Evolutionary conservation across 352 stramenopile genomes (phyloP).

Genomic region (Blastocystis sp.): DNA sequence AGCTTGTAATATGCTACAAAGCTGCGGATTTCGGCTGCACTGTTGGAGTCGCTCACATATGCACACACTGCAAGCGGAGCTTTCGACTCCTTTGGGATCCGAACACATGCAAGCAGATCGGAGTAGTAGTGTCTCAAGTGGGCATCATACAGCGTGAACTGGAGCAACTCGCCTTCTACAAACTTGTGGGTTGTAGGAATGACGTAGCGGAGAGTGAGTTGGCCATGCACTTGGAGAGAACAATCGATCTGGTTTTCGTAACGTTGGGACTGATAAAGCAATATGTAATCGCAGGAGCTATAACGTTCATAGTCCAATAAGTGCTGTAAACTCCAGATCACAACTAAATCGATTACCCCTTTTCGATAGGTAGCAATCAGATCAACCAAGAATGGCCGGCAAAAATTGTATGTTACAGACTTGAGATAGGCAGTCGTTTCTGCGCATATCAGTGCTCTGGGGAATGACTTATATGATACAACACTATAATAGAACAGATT

Average conservation of each 20-base stretch:
- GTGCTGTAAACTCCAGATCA: not conserved
- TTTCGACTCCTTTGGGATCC: not conserved
- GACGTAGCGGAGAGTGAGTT: not conserved
- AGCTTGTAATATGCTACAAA: not conserved
- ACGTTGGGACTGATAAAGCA: not conserved
- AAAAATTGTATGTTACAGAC: not conserved
- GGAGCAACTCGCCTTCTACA: not conserved
- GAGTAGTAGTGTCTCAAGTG: not conserved
- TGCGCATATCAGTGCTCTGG: not conserved
- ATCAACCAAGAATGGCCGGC: not conserved
- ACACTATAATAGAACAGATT: not conserved
- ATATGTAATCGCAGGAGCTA: not conserved
- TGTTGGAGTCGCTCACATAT: constrained; percentile 7
- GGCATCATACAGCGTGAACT: not conserved
- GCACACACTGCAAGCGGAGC: not conserved
- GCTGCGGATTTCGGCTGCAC: not conserved
- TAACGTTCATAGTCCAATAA: not conserved
- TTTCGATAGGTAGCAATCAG: not conserved
- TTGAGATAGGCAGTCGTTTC: not conserved
- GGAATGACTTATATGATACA: not conserved
- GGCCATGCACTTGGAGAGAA: not conserved
- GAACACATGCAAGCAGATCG: not conserved
- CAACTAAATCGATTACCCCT: not conserved
- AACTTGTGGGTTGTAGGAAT: not conserved
- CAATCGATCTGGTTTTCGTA: not conserved